Conservation (phyloP, 495 filamentous ascomycete genomes). For the Staphylotrichum tortipilum region DNA sequence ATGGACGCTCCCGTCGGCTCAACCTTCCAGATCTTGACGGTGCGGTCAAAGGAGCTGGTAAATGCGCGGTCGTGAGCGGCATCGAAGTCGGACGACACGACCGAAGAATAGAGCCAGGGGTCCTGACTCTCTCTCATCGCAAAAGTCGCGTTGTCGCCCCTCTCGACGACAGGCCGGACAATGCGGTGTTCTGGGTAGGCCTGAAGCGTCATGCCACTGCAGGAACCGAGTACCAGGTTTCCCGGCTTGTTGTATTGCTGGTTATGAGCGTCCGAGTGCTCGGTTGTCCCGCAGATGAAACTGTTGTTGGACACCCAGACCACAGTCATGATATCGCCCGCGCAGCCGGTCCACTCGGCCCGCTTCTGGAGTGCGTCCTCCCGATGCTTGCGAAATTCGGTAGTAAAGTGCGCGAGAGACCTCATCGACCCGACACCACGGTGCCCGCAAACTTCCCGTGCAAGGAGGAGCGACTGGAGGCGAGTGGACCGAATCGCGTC, state of each 20-base stretch:
- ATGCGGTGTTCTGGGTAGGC: conserved; percentile 67
- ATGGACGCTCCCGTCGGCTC: conserved; percentile 28
- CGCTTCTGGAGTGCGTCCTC: conserved; percentile 39
- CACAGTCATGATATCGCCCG: conserved; percentile 51
- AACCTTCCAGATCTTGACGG: conserved; percentile 67
- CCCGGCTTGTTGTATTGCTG: conserved; percentile 77
- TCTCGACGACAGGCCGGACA: conserved; percentile 41
- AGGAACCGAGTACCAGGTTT: conserved; percentile 69
- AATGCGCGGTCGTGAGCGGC: conserved; percentile 48
- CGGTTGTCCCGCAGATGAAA: conserved; percentile 60
- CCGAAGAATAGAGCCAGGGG: conserved; percentile 64
- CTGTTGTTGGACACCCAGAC: conserved; percentile 45
- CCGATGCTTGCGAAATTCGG: conserved; percentile 28
- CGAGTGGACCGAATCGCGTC: conserved; percentile 19
- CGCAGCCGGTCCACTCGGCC: conserved; percentile 45
- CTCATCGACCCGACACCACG: conserved; percentile 24
- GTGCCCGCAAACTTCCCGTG: conserved; percentile 32
- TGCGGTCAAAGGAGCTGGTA: conserved; percentile 73
- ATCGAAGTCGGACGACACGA: conserved; percentile 68
- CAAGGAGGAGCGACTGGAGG: conserved; percentile 29
- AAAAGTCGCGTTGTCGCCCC: conserved; percentile 45
- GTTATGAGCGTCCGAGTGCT: conserved; percentile 63
- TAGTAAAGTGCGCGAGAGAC: conserved; percentile 28
- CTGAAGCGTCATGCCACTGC: conserved; percentile 40
- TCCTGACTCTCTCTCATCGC: conserved; percentile 57